Percentiles rank a stretch among this genome's conserved stretches.
Conservation (phyloP, 176 grass and related monocot species). For the Tillandsia leiboldiana region DNA sequence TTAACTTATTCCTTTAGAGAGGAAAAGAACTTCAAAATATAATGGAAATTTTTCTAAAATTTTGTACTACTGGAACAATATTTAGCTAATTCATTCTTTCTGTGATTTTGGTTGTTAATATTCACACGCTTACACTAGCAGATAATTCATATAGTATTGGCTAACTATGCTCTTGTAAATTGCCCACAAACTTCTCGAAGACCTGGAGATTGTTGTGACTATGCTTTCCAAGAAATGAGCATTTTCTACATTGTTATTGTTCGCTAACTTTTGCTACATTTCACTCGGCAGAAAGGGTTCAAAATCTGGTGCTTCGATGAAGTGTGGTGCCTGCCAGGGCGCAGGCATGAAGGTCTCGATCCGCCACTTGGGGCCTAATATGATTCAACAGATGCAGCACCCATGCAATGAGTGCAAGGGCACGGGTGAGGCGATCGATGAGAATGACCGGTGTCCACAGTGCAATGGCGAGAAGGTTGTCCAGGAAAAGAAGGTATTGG, state of each 20-base stretch:
- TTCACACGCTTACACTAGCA: too few relatives aligned
- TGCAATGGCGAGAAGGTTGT: slow-evolving; percentile 80
- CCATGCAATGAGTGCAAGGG: slow-evolving; percentile 79
- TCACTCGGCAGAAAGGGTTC: slow-evolving; percentile 58
- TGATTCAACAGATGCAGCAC: slow-evolving; percentile 92
- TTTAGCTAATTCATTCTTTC: neutral
- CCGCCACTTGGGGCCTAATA: slow-evolving; percentile 58
- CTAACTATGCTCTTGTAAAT: too few relatives aligned
- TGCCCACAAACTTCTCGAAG: too few relatives aligned
- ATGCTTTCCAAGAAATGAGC: too few relatives aligned
- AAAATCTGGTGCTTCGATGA: slow-evolving; percentile 61
- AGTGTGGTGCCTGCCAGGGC: slow-evolving; percentile 53
- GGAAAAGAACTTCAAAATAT: too few relatives aligned
- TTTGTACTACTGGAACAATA: neutral
- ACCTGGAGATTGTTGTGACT: too few relatives aligned
- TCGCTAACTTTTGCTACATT: neutral
- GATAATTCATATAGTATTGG: too few relatives aligned
- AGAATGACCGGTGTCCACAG: slow-evolving; percentile 67
- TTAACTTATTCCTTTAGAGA: neutral
- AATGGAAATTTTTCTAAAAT: too few relatives aligned
- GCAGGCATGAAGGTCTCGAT: slow-evolving; percentile 65
- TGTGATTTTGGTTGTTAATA: neutral
- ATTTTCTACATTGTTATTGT: neutral
- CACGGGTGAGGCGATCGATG: slow-evolving; percentile 61
- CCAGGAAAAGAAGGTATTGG: slow-evolving; percentile 73